These are phyloP conservation scores for Kregervanrija fluxuum DNA, from an alignment of 805 yeast genomes.

Conservation along the genomic window DNA sequence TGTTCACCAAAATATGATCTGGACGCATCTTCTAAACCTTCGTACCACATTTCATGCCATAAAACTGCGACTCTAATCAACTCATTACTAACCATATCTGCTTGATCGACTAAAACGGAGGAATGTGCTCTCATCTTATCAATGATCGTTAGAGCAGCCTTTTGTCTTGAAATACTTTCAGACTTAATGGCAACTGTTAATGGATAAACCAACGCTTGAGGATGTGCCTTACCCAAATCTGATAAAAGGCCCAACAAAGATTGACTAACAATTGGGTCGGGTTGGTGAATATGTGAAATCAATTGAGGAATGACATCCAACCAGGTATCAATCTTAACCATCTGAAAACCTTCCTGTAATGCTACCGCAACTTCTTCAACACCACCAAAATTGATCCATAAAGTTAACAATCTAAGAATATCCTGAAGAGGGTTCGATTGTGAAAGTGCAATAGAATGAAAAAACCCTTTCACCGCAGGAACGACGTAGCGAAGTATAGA, in stretches of 20 bases:
- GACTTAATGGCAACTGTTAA: slow-evolving; percentile 93
- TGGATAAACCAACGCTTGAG: slow-evolving; percentile 94
- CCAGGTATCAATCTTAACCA: slow-evolving; percentile 92
- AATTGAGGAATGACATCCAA: slow-evolving; percentile 91
- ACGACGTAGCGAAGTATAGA: slow-evolving; percentile 81
- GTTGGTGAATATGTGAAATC: slow-evolving; percentile 94
- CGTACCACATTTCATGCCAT: slow-evolving; percentile 98
- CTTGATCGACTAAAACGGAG: slow-evolving; percentile 77
- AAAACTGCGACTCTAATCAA: slow-evolving; percentile 89
- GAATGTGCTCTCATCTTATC: slow-evolving; percentile 91
- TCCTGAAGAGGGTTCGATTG: slow-evolving; percentile 86
- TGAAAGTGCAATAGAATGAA: slow-evolving; percentile 87
- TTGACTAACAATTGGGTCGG: slow-evolving; percentile 74
- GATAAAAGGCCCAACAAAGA: slow-evolving; percentile 74
- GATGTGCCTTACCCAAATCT: slow-evolving; percentile 90
- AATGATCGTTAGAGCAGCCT: slow-evolving; percentile 85
- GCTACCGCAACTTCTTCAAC: slow-evolving; percentile 85
- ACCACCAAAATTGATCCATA: slow-evolving; percentile 97
- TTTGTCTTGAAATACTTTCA: slow-evolving; percentile 81
- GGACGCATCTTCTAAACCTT: slow-evolving; percentile 95
- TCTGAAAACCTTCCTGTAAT: slow-evolving; percentile 80
- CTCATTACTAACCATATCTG: slow-evolving; percentile 90
- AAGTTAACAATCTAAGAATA: slow-evolving; percentile 77
- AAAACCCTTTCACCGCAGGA: slow-evolving; percentile 94
- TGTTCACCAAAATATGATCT: slow-evolving; percentile 89